Base-by-base conservation (phyloP, 257 asterid genomes). In the Petunia secreta region DNA sequence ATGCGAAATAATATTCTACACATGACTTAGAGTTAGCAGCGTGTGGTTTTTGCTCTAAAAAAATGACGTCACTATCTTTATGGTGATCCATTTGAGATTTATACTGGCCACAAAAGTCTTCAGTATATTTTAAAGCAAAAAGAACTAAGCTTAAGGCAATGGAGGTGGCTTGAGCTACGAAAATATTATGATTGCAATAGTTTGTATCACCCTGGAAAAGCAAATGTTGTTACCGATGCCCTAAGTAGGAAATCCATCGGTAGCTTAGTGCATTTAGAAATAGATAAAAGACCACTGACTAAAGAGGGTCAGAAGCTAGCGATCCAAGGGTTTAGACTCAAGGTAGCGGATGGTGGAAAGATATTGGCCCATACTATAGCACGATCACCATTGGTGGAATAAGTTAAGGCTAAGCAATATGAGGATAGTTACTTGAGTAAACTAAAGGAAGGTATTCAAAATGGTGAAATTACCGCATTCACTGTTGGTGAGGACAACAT, bases 171-270 rank as follows among this genome's bases (percentile, higher is more conserved):
- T 25, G 38, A 73, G 25, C 25, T 73, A 2, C 6, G 50, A 34
- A 57, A 75, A 54, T 44, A 50, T 13, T 75, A 48, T 25, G n/a
- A 75, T 3, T 50, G 60, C n/a, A 9, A 14, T 4, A 50, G 50
- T 9, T 37, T 48, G 13, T 75, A 75, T 36, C 79, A 75, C n/a
- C 79, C 64, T 2, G 65, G 79, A 6, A 75, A 75, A 37, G 79
- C 44, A 1, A 75, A 75, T 75, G 64, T 52, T 11, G 25, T 25
- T 25, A 25, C 25, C 25, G 25, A 25, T 25, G 25, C 25, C 25
- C 25, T 25, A 25, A 25, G 25, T 25, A 25, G 25, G 25, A 25
- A 25, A 25, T 25, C 25, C 25, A 25, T 25, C 25, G 25, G 25
- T 44, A 48, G 41, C 63, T 63, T 0, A 43, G 53, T 75, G 79